These are phyloP conservation scores for Staphylotrichum tortipilum DNA, from an alignment of 495 filamentous ascomycete genomes.

Conservation along the genomic window DNA sequence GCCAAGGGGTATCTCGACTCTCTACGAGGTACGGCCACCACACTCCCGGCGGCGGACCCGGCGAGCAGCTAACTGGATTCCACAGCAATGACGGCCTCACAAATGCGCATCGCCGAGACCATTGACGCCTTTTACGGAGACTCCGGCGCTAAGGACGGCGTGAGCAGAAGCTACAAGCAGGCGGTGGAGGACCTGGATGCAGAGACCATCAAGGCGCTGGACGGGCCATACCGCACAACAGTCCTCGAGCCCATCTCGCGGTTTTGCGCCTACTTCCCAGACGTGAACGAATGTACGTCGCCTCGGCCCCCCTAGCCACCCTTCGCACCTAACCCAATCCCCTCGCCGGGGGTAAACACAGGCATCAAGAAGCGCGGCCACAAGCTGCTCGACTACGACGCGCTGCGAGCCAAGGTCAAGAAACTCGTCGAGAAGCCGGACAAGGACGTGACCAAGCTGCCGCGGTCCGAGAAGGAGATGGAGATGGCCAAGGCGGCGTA, in stretches of 20 bases:
- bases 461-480: constrained; percentile 85
- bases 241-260: constrained; percentile 89
- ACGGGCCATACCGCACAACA: constrained; percentile 92
- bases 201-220: constrained; percentile 94
- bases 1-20: constrained; percentile 96
- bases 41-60: neutral
- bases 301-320: neutral
- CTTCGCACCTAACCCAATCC: neutral
- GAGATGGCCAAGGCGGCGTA: constrained; percentile 90
- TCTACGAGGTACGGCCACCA: constrained; percentile 57
- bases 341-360: constrained; percentile 26
- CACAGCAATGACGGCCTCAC: constrained; percentile 93
- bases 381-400: constrained; percentile 96
- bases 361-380: constrained; percentile 96
- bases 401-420: constrained; percentile 90
- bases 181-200: constrained; percentile 95
- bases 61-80: neutral
- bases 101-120: constrained; percentile 98
- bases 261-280: constrained; percentile 97
- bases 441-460: constrained; percentile 93
- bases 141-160: constrained; percentile 85
- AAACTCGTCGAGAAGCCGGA: constrained; percentile 96
- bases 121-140: constrained; percentile 99
- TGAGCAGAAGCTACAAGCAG: constrained; percentile 93
- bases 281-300: constrained; percentile 86